Conservation (phyloP, 1,284 basidiomycete genomes). For the Rhodotorula sp. region DNA sequence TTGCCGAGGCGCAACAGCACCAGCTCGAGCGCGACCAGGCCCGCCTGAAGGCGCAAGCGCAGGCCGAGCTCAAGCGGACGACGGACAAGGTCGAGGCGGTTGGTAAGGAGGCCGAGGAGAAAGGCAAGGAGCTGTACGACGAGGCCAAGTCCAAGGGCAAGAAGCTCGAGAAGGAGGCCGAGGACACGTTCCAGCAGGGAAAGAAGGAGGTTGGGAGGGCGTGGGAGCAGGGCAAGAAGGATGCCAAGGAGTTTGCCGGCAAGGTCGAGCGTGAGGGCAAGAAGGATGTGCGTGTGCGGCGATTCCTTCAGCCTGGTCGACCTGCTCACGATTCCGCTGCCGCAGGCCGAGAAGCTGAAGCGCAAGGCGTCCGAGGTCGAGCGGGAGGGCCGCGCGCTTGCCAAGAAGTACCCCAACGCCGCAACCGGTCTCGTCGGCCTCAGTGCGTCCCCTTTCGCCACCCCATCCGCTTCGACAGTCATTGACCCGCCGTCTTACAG, state of each 20-base stretch:
- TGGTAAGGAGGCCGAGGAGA: constrained; percentile 50
- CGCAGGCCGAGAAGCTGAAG: constrained; percentile 39
- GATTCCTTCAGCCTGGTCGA: no score
- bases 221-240: constrained; percentile 13
- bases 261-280: constrained; percentile 25
- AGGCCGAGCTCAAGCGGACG: constrained; percentile 62
- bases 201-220: constrained; percentile 20
- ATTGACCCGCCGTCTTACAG: constrained; percentile 47
- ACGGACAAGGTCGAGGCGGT: constrained; percentile 63
- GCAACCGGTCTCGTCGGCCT: constrained; percentile 67
- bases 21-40: constrained; percentile 63
- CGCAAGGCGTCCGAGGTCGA: constrained; percentile 63
- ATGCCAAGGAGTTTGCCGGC: constrained; percentile 25
- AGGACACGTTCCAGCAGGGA: constrained; percentile 26
- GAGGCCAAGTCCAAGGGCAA: constrained; percentile 13
- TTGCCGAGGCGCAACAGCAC: constrained; percentile 22
- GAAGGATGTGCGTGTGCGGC: constrained; percentile 19
- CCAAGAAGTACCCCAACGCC: constrained; percentile 66
- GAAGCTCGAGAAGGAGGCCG: constrained; percentile 21
- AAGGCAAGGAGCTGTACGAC: constrained; percentile 46
- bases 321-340: background rate
- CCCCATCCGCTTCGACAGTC: constrained; percentile 66
- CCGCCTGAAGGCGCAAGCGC: constrained; percentile 44
- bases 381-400: constrained; percentile 62
- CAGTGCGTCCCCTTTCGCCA: constrained; percentile 54